Evolutionary conservation across 2,329 filamentous ascomycete genomes (phyloP).

Genomic region (Microsporum canis): DNA sequence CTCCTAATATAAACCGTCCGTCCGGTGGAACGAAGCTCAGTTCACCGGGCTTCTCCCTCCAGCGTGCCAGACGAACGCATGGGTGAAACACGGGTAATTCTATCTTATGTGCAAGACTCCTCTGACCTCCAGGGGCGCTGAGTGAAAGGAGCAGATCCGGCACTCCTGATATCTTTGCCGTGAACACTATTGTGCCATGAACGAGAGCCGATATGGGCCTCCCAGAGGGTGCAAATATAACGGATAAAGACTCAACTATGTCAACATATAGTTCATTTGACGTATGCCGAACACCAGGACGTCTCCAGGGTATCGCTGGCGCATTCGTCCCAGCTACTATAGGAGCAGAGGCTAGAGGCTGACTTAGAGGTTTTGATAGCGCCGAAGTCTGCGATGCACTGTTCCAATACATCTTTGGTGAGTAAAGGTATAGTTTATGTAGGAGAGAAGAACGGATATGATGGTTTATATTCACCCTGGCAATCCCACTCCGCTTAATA

Average conservation of each 20-base stretch:
- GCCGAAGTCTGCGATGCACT: slow-evolving; percentile 34
- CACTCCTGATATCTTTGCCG: slow-evolving; percentile 84
- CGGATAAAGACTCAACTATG: slow-evolving; percentile 76
- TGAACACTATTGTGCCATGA: slow-evolving; percentile 89
- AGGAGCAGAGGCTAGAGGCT: slow-evolving; percentile 26
- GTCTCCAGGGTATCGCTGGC: slow-evolving; percentile 69
- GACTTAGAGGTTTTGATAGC: slow-evolving; percentile 30
- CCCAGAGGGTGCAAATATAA: slow-evolving; percentile 83
- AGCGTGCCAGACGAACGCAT: slow-evolving; percentile 79
- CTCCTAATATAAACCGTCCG: slow-evolving; percentile 82
- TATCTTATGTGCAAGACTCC: slow-evolving; percentile 61
- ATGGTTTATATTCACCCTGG: slow-evolving; percentile 47
- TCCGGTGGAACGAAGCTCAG: slow-evolving; percentile 95
- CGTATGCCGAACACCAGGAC: slow-evolving; percentile 85
- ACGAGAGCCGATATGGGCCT: slow-evolving; percentile 75
- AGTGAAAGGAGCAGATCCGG: slow-evolving; percentile 79
- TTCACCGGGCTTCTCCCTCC: slow-evolving; percentile 79
- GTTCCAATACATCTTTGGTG: slow-evolving; percentile 8
- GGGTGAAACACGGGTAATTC: slow-evolving; percentile 92
- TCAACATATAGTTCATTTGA: slow-evolving; percentile 97
- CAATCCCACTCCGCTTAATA: slow-evolving; percentile 76
- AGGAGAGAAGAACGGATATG: not conserved
- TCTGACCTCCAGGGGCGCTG: slow-evolving; percentile 68
- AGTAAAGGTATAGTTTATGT: not conserved
- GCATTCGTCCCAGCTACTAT: slow-evolving; percentile 25